Base-by-base conservation (phyloP, 192 early-diverging fungal species). In the Funneliformis geosporum region DNA sequence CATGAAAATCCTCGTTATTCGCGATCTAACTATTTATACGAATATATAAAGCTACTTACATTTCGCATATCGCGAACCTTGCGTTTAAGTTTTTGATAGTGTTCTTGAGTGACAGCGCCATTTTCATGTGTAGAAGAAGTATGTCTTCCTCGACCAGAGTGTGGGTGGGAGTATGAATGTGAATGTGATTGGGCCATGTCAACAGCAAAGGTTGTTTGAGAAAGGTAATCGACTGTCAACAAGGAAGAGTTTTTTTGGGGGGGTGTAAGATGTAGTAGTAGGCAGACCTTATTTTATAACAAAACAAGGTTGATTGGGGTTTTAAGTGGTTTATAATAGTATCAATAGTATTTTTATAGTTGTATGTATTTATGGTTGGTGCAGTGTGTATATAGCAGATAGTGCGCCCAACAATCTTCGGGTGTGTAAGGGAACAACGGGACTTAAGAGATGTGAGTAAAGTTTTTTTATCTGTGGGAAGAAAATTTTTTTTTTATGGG, bases 181-280 rank as follows among this genome's bases (percentile, higher is more conserved):
- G 73, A 75, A 75, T 75, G 73, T 10, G 60, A 61, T 75, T 75
- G 73, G 18, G 73, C 55, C 73, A 75, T 75, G 40, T 33, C 2
- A 39, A 69, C 10, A 43, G 16, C 33, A 66, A 66, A 33, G 33
- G 33, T 10, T n/a, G 10, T 16, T n/a, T 60, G 23, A n/a, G 16
- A 33, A 33, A 33, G 33, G 33, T 33, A 33, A 33, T 33, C 33
- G 33, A 33, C 33, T 33, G 33, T 55, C 50, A 55, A 55, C 5
- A 55, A 21, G 50, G 16, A 55, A 55, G 6, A 55, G 50, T 55
- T 55, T 55, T 55, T 55, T 55, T 18, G 2, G 50, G 50, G 50
- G 50, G 50, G 1, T 7, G 43, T 10, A 6, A 55, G 50, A 55
- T 55, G 50, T 55, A 55, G 33, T 33, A 33, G 33, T 16, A 55